phyloP scores from a whole-genome alignment of 2,329 filamentous ascomycete genomes.

The Zasmidium cellare region DNA sequence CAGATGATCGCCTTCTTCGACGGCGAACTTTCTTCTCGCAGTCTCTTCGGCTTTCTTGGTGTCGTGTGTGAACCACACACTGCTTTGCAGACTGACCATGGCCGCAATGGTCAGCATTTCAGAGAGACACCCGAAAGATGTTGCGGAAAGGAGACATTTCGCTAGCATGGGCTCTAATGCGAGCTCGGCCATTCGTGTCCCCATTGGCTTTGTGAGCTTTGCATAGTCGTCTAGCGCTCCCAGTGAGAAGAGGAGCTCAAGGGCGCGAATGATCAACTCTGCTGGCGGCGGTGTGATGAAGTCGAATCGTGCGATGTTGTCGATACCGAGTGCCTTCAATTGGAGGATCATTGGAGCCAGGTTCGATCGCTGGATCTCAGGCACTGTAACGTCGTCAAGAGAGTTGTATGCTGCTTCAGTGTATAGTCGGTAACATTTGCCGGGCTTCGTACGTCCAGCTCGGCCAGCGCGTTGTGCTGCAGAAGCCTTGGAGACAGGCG shows the following conservation, averaged over 20 bases:
- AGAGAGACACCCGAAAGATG: slow-evolving; percentile 73
- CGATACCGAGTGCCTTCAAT: slow-evolving; percentile 90
- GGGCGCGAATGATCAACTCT: slow-evolving; percentile 77
- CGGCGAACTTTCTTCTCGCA: slow-evolving; percentile 78
- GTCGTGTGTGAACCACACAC: slow-evolving; percentile 79
- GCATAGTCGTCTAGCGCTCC: slow-evolving; percentile 87
- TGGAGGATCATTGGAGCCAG: slow-evolving; percentile 85
- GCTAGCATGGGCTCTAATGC: slow-evolving; percentile 95
- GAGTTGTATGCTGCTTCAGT: slow-evolving; percentile 70
- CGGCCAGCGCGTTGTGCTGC: slow-evolving; percentile 89
- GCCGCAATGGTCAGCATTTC: slow-evolving; percentile 91
- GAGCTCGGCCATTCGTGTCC: slow-evolving; percentile 86
- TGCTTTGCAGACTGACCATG: slow-evolving; percentile 85
- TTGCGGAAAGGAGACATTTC: slow-evolving; percentile 76
- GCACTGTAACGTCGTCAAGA: slow-evolving; percentile 72
- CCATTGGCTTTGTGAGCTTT: slow-evolving; percentile 85
- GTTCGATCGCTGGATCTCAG: slow-evolving; percentile 91
- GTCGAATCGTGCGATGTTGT: slow-evolving; percentile 88
- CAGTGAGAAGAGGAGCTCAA: slow-evolving; percentile 84
- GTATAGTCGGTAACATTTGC: slow-evolving; percentile 93
- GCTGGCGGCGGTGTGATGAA: slow-evolving; percentile 85
- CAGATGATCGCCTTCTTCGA: slow-evolving; percentile 89
- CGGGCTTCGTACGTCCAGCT: slow-evolving; percentile 82
- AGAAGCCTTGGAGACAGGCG: slow-evolving; percentile 83
- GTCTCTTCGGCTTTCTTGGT: slow-evolving; percentile 74